Percentiles rank a stretch among this genome's conserved stretches.
These are phyloP conservation scores for Thalassiosira profunda DNA, from an alignment of 108 stramenopile species.

Conservation along the genomic window DNA sequence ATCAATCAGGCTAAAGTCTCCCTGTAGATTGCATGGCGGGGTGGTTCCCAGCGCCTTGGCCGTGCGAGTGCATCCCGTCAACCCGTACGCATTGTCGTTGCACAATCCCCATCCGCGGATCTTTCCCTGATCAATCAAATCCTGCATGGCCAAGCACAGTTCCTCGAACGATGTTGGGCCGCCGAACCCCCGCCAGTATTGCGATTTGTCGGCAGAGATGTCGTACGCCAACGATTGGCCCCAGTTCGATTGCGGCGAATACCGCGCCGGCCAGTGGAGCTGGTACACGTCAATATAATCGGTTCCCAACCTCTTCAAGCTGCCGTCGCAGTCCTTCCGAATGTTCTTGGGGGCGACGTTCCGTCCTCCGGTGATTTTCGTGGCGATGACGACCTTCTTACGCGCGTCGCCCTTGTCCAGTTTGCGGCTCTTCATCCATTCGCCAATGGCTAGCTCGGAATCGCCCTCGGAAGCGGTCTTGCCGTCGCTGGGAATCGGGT, in stretches of 20 bases:
- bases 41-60: conserved; percentile 80
- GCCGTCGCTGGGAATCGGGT: conserved; percentile 69
- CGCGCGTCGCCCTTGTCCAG: conserved; percentile 58
- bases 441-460: conserved; percentile 77
- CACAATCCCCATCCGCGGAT: conserved; percentile 88
- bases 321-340: conserved; percentile 82
- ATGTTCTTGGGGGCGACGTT: conserved; percentile 72
- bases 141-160: conserved; percentile 75
- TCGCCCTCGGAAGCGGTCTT: conserved; percentile 62
- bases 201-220: conserved; percentile 57
- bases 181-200: conserved; percentile 54
- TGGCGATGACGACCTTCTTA: conserved; percentile 85
- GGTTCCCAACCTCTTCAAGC: conserved; percentile 79
- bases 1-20: conserved; percentile 87
- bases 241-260: conserved; percentile 84
- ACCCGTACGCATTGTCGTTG: conserved; percentile 96
- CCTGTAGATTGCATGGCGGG: conserved; percentile 86
- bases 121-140: conserved; percentile 80
- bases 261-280: conserved; percentile 95
- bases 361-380: conserved; percentile 91
- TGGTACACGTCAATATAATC: conserved; percentile 96
- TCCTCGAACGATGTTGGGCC: conserved; percentile 88
- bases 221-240: conserved; percentile 86
- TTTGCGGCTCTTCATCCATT: conserved; percentile 65
- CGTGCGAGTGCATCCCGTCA: conserved; percentile 74